phyloP scores from a whole-genome alignment of 441 rosid species.

The Cnidoscolus chayamansa region DNA sequence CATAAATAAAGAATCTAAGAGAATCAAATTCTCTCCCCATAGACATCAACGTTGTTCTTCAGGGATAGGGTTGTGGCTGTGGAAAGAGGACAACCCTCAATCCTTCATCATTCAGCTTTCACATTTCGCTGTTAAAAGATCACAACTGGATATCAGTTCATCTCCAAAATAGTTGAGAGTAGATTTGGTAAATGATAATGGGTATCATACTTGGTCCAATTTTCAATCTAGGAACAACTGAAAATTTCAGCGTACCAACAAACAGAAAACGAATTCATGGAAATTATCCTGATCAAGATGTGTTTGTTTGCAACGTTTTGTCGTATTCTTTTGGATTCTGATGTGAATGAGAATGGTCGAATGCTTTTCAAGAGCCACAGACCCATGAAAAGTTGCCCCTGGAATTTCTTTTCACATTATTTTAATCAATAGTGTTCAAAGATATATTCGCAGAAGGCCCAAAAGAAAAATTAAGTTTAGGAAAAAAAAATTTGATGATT shows the following conservation, averaged over 20 bases:
- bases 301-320: background rate
- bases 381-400: background rate
- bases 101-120: too few relatives aligned
- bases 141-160: too few relatives aligned
- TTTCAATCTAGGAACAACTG: background rate
- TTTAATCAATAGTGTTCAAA: background rate
- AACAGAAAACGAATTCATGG: background rate
- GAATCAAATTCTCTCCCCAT: too few relatives aligned
- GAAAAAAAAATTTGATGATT: slow-evolving; percentile 11
- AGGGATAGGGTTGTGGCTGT: too few relatives aligned
- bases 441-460: background rate
- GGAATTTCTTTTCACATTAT: background rate
- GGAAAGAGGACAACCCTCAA: too few relatives aligned
- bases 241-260: slow-evolving; percentile 1
- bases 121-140: too few relatives aligned
- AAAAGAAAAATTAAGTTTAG: background rate
- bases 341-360: background rate
- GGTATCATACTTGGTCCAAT: background rate
- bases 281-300: background rate
- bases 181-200: background rate
- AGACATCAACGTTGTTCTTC: too few relatives aligned
- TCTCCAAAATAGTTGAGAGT: background rate
- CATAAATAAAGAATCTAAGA: too few relatives aligned
- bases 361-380: background rate
- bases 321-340: background rate